Evolutionary conservation across 176 grass and related monocot genomes (phyloP), one percentile per base, ranked within the genome.

Genomic region (Aegilops umbellulata): DNA sequence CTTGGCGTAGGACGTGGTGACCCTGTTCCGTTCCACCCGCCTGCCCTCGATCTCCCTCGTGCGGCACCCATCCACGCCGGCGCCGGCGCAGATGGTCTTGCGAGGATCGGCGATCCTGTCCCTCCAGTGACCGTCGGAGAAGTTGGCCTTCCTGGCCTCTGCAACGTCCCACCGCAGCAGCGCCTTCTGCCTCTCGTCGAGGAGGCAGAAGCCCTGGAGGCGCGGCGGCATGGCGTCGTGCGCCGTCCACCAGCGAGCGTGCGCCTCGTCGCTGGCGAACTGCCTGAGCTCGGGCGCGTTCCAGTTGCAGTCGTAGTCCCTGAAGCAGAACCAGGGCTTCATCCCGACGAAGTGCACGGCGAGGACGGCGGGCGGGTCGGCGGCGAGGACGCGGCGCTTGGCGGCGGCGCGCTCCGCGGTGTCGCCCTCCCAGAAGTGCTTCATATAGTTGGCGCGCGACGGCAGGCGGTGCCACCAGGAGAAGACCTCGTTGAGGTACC

Each of bases 261-360:
- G 90, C 78, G 81, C 90, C 81, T 89, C 90, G 36, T 92, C 90
- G 82, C 87, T 89, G 17, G 90, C 90, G 87, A 93, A 93, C 86
- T 90, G 84, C 8, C 85, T 61, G 68, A 89, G 80, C 79, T 51
- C 78, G 5, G 66, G 44, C 44, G 81, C 73, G 80, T 92, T 90
- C 91, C 91, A 92, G 83, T 92, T 92, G 85, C 91, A 92, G 84
- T 92, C 91, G 84, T 92, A 92, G 88, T 92, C 88, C 2, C 84
- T 34, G 83, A 87, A 93, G 85, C 91, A 93, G 78, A 93, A 80
- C 91, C 91, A 93, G 0, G 91, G 91, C 72, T 93, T 93, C 44
- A 93, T 55, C 0, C 91, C 91, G 0, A 93, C 87, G 60, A 89
- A 93, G 82, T 93, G 91, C 62, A 93, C 79, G 69, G 91, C 91